These are phyloP conservation scores for Phytopythium oedochilum DNA, from an alignment of 352 stramenopile species.

Conservation along the genomic window DNA sequence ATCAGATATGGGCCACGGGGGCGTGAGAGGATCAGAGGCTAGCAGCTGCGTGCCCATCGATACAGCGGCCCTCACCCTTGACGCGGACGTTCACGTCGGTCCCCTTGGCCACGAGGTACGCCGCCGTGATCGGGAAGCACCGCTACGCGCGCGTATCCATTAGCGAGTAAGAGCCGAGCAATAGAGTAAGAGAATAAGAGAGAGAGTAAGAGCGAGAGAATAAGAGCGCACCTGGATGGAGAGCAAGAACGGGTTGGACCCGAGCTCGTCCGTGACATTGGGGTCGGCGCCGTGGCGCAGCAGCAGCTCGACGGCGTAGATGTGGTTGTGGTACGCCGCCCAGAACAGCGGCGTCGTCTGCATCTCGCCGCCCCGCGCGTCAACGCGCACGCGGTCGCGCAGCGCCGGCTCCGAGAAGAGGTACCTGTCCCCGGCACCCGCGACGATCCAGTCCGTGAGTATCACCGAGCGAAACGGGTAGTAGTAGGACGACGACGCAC, in stretches of 20 bases:
- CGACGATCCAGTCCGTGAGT: too few relatives aligned
- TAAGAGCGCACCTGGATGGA: constrained; percentile 51
- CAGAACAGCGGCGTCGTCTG: constrained; percentile 75
- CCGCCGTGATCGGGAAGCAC: constrained; percentile 70
- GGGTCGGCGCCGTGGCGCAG: constrained; percentile 55
- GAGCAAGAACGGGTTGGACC: constrained; percentile 61
- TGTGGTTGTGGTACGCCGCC: constrained; percentile 70
- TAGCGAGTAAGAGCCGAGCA: too few relatives aligned
- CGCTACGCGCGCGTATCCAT: constrained; percentile 20
- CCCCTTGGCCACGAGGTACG: constrained; percentile 76
- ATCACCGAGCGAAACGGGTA: too few relatives aligned
- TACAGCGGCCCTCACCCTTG: constrained; percentile 19
- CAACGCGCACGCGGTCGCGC: constrained; percentile 27
- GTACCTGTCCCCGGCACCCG: constrained; percentile 41
- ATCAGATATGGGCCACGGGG: neutral
- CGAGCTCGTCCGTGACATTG: constrained; percentile 38
- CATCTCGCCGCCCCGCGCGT: constrained; percentile 47
- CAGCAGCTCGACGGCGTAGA: constrained; percentile 74
- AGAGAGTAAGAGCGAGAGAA: too few relatives aligned
- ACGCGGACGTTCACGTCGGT: constrained; percentile 54
- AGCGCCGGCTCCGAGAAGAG: constrained; percentile 38
- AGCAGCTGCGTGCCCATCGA: neutral
- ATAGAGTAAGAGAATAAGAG: too few relatives aligned
- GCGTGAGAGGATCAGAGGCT: neutral
- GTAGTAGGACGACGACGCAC: constrained; percentile 24